Evolutionary conservation across 768 basidiomycete genomes (phyloP), one percentile per base, ranked within the genome.

Genomic region (Multifurca ochricompacta): DNA sequence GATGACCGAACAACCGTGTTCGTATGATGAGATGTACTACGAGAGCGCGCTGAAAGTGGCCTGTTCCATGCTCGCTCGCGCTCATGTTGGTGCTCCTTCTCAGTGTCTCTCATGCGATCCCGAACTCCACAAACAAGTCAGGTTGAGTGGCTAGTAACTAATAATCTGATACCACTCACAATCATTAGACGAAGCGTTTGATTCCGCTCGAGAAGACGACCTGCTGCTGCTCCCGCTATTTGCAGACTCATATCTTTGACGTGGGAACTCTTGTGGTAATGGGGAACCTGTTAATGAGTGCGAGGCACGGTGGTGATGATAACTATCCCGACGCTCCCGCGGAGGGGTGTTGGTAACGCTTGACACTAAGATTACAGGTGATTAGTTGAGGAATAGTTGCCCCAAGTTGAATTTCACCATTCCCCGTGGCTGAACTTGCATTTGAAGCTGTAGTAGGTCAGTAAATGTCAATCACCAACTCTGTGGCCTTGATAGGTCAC

Each of bases 11-110:
- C 69, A 35, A 25, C 21, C 4, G 19, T 16, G 27, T 35, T 19
- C 62, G 66, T 9, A 68, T 69, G 52, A n/a, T 71, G 71, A 18
- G 64, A 60, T 23, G 66, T 70, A n/a, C n/a, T 47, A 66, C 68
- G 51, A 58, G 50, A 53, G 68, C 66, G 18, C 72, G 73, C 57
- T 69, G 69, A 16, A 68, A 60, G 51, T 10, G 71, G 74, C 57
- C 70, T 77, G 41, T 76, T 77, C 81, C 79, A 75, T 40, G 71
- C 71, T 43, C 72, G 72, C 63, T 80, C 78, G 32, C 70, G 76
- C 48, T 77, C 74, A 45, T 67, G 71, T 37, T 58, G 56, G 13
- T 46, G 68, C n/a, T 66, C 69, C 19, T 65, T 66, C 42, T 65
- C 66, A 11, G 60, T 60, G 25, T 69, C 64, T 16, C 36, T 68